Percentiles rank a stretch among this genome's conserved stretches.
Evolutionary conservation across 2,329 filamentous ascomycete genomes (phyloP).

Genomic region (Botrytis medusae): DNA sequence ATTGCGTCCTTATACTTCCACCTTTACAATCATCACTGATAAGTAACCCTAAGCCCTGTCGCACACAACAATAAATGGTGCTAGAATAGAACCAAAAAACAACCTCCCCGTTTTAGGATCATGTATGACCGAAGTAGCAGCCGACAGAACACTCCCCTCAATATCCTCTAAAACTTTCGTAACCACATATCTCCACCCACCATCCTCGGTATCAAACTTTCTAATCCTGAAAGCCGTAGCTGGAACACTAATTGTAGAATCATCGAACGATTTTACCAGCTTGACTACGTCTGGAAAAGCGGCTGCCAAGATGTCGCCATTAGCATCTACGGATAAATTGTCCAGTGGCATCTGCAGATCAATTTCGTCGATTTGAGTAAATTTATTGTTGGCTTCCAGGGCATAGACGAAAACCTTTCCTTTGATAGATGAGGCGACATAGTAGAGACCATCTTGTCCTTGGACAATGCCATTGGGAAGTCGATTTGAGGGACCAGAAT

Average conservation of each 20-base stretch:
- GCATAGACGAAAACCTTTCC: not conserved
- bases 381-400: conserved; percentile 15
- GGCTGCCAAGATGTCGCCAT: conserved; percentile 41
- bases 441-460: conserved; percentile 39
- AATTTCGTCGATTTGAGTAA: conserved; percentile 35
- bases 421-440: conserved; percentile 37
- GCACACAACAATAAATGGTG: not conserved
- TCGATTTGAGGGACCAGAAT: conserved; percentile 4
- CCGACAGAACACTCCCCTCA: not conserved
- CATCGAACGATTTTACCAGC: conserved; percentile 29
- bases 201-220: not conserved
- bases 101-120: conserved; percentile 3
- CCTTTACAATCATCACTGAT: not conserved
- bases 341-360: conserved; percentile 38
- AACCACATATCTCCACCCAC: not conserved
- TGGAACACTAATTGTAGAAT: conserved; percentile 24
- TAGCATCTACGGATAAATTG: conserved; percentile 41
- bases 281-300: conserved; percentile 37
- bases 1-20: not conserved
- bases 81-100: not conserved
- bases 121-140: not conserved
- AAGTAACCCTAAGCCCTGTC: not conserved
- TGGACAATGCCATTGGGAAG: conserved; percentile 41
- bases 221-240: not conserved
- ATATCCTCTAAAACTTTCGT: conserved; percentile 14